Evolutionary conservation across 2,329 filamentous ascomycete species (phyloP).

Genomic region (Aspergillus sp.): DNA sequence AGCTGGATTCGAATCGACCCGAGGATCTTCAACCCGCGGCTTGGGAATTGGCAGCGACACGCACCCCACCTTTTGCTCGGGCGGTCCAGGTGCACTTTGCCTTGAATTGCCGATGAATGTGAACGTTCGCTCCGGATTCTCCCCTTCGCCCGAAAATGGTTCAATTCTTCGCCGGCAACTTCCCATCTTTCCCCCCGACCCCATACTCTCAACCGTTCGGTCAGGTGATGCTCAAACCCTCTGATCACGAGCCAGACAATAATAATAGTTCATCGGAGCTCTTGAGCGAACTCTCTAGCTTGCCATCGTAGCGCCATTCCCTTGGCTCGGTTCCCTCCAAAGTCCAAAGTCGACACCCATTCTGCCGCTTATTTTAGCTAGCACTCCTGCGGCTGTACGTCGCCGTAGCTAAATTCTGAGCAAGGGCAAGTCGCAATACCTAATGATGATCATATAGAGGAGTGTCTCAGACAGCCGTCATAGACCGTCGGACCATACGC

Average conservation of each 20-base stretch:
- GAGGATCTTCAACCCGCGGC: slow-evolving; percentile 10
- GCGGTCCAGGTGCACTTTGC: neutral
- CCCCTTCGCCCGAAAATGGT: slow-evolving; percentile 30
- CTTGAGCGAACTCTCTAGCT: neutral
- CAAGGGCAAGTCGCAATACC: neutral
- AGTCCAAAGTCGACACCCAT: no score
- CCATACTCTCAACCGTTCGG: neutral
- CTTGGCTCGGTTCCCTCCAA: no score
- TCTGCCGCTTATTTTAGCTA: no score
- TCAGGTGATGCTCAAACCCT: slow-evolving; percentile 1
- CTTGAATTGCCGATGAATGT: slow-evolving; percentile 19
- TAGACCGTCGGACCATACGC: neutral
- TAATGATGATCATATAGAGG: neutral
- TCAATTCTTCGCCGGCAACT: slow-evolving; percentile 20
- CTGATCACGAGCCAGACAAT: neutral
- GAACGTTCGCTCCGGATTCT: slow-evolving; percentile 24
- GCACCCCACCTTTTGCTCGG: slow-evolving; percentile 6
- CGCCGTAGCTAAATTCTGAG: no score
- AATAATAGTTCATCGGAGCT: neutral
- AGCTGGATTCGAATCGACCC: neutral
- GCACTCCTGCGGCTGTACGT: no score
- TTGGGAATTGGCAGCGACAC: neutral
- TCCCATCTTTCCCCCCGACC: neutral
- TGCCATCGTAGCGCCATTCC: neutral
- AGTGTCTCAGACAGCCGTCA: neutral